A percentile compares a stretch with the other conserved stretches of the same genome.
Conservation (phyloP, 2,329 filamentous ascomycete species). For the Anthostomella pinea region DNA sequence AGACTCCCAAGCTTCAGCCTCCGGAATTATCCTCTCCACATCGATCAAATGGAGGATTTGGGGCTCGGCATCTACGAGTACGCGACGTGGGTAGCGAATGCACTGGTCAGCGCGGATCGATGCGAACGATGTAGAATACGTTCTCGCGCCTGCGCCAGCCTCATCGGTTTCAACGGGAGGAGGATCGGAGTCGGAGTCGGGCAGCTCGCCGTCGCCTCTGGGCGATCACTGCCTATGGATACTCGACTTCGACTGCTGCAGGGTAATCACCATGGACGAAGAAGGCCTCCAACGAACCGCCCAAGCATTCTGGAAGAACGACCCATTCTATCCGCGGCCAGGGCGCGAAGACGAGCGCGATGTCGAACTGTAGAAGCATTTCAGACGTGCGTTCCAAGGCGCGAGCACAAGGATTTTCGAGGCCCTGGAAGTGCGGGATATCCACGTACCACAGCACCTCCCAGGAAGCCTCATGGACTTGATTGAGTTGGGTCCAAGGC, state of each 20-base stretch:
- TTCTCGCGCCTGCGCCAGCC: too few relatives aligned
- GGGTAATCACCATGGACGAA: constrained; percentile 33
- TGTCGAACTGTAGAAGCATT: constrained; percentile 22
- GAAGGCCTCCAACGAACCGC: constrained; percentile 41
- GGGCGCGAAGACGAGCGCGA: constrained; percentile 8
- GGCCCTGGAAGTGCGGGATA: too few relatives aligned
- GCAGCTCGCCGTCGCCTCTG: constrained; percentile 14
- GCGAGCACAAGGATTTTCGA: constrained; percentile 6
- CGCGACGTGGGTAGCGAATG: constrained; percentile 45
- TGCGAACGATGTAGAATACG: constrained; percentile 55
- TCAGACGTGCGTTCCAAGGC: constrained; percentile 16
- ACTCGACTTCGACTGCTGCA: constrained; percentile 46
- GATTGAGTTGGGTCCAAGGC: too few relatives aligned
- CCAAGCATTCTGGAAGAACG: constrained; percentile 45
- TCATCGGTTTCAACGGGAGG: too few relatives aligned
- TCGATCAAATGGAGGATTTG: constrained; percentile 48
- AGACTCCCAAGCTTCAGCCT: constrained; percentile 35
- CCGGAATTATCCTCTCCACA: constrained; percentile 47
- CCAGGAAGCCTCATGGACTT: constrained; percentile 1
- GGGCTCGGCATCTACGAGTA: constrained; percentile 35
- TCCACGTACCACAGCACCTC: constrained; percentile 2
- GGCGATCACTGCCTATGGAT: constrained; percentile 41
- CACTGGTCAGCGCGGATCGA: constrained; percentile 48
- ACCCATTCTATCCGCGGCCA: constrained; percentile 49
- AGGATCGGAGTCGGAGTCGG: neutral